A percentile compares a stretch with the other conserved stretches of the same genome.
phyloP scores from a whole-genome alignment of 805 yeast species.

The Saturnispora sekii region DNA sequence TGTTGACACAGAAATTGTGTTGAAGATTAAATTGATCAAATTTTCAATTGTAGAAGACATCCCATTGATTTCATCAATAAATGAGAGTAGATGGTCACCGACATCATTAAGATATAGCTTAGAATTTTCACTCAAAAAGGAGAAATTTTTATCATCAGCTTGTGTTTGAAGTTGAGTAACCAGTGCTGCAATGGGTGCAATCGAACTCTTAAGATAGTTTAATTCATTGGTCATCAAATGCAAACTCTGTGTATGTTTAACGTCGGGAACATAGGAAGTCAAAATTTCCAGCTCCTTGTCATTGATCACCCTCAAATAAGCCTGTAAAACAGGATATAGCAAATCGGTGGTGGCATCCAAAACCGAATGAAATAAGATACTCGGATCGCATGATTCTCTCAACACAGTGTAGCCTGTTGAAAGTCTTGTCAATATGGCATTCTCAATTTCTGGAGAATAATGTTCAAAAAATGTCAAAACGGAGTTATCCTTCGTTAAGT shows the following conservation, averaged over 20 bases:
- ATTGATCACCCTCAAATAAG: conserved; percentile 37
- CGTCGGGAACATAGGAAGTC: conserved; percentile 32
- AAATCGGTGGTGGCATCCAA: conserved; percentile 47
- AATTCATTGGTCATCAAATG: conserved; percentile 47
- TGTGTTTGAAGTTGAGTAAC: conserved; percentile 37
- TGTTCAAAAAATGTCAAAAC: conserved; percentile 50
- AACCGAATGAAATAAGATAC: conserved; percentile 43
- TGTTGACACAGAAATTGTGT: conserved; percentile 46
- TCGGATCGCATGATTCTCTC: conserved; percentile 42
- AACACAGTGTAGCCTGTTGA: conserved; percentile 36
- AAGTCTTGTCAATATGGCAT: conserved; percentile 41
- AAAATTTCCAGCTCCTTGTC: conserved; percentile 45
- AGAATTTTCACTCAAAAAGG: conserved; percentile 33
- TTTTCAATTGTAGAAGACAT: conserved; percentile 45
- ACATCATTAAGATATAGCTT: conserved; percentile 45
- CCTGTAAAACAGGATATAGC: conserved; percentile 42
- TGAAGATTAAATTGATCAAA: conserved; percentile 43
- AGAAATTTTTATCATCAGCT: conserved; percentile 15
- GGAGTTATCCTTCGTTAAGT: conserved; percentile 34
- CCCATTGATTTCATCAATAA: conserved; percentile 42
- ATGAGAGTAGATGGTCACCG: conserved; percentile 43
- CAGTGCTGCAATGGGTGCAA: conserved; percentile 39
- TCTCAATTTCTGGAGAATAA: conserved; percentile 42
- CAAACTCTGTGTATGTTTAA: conserved; percentile 41
- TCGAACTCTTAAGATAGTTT: conserved; percentile 35